Conservation (phyloP, 257 asterid genomes). For the Nemophila menziesii region DNA sequence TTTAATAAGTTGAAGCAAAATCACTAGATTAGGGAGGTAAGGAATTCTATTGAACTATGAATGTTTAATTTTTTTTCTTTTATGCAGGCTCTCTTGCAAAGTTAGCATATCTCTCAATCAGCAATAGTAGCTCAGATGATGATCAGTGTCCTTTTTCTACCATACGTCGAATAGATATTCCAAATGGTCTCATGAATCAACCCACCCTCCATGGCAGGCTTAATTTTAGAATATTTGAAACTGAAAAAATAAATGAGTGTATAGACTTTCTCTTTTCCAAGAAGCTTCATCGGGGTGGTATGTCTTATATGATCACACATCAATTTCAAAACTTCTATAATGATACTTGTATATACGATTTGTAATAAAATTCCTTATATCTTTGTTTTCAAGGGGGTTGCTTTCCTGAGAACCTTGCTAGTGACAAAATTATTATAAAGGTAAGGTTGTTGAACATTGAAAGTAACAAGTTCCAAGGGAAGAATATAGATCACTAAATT, state of each 20-base stretch:
- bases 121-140: conserved; percentile 12
- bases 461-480: too few relatives aligned
- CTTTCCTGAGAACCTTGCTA: conserved; percentile 25
- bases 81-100: conserved; percentile 67
- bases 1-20: too few relatives aligned
- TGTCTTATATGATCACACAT: too few relatives aligned
- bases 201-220: conserved; percentile 24
- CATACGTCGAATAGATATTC: conserved; percentile 7
- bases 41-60: too few relatives aligned
- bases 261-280: conserved; percentile 31
- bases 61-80: too few relatives aligned
- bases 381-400: conserved; percentile 44
- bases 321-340: too few relatives aligned
- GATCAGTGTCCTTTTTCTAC: conserved; percentile 14
- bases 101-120: conserved; percentile 54
- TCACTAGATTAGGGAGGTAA: too few relatives aligned
- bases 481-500: too few relatives aligned
- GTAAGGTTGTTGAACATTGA: conserved; percentile 29
- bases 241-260: conserved; percentile 32
- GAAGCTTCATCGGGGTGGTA: conserved; percentile 23
- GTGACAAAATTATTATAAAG: conserved; percentile 46
- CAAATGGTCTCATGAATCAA: conserved; percentile 19
- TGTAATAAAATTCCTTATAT: too few relatives aligned
- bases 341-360: too few relatives aligned
- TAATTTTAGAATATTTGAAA: conserved; percentile 31